Evolutionary conservation across 495 filamentous ascomycete genomes (phyloP), one percentile per base, ranked within the genome.

Genomic region (Neurospora sp.): DNA sequence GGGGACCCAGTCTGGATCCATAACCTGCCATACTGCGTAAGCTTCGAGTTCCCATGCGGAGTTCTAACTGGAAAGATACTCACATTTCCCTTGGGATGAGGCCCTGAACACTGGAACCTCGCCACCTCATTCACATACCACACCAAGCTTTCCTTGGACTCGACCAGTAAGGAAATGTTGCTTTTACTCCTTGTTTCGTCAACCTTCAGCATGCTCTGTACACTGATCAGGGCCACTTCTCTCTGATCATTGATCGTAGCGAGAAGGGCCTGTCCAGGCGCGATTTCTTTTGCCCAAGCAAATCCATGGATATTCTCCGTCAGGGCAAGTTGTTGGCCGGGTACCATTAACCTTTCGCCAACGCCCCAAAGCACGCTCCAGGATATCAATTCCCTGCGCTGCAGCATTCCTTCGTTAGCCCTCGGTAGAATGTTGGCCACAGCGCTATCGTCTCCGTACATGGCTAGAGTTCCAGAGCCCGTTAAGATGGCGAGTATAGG

Each of bases 271-370:
- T 79, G 79, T 1, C 79, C 78, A 0, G 79, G 78, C 11, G 74
- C 77, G n/a, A 80, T 78, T 76, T 83, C 83, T 46, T 70, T 76
- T 0, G 84, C 80, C 85, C 85, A 86, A 5, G 85, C 79, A 59
- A 86, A 83, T 2, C 80, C 76, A 16, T 78, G 76, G 41, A 86
- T 77, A 70, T 81, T 81, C 78, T 86, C 85, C 42, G 75, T 78
- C 40, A 74, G 39, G 22, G 80, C 80, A 9, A 71, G 71, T 20
- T 81, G 78, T 69, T 80, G 73, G 2, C 76, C 75, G 5, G 85
- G 85, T n/a, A 86, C 75, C n/a, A 85, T 73, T 14, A 86, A 46
- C 7, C 82, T 79, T 59, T 81, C 83, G n/a, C 85, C 85, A 1
- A 86, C 77, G 5, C 84, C 83, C 84, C 84, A 86, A 6, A 83